These are phyloP conservation scores for Plectranthus barbatus DNA, from an alignment of 257 asterid species.

Conservation along the genomic window DNA sequence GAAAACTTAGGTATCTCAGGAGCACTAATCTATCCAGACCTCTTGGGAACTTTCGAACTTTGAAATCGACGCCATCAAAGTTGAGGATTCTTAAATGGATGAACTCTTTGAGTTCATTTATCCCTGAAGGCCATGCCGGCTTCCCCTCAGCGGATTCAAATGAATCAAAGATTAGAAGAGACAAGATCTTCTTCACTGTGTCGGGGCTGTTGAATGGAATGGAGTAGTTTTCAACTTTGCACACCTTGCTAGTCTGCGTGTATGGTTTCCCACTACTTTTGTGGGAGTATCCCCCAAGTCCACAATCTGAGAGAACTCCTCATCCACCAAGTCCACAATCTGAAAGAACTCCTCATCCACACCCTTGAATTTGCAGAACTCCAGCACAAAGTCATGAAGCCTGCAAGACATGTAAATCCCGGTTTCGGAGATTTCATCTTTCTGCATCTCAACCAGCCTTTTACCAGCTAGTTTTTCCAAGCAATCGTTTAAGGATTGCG, in stretches of 20 bases:
- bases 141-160: background rate
- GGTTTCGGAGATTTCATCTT: background rate
- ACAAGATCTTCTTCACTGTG: background rate
- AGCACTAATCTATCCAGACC: background rate
- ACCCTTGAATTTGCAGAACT: conserved; percentile 8
- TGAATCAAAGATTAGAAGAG: conserved; percentile 11
- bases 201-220: background rate
- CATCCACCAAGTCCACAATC: too few species aligned
- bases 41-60: background rate
- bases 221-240: background rate
- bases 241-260: conserved; percentile 1
- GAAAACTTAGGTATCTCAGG: conserved; percentile 26
- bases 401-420: background rate
- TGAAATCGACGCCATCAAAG: conserved; percentile 8
- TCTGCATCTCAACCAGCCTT: background rate
- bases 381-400: conserved; percentile 1
- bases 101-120: background rate
- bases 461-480: background rate
- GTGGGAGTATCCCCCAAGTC: too few species aligned
- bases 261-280: background rate
- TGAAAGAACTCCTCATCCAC: background rate
- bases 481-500: background rate
- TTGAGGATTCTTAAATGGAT: background rate
- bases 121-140: background rate
- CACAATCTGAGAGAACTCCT: too few species aligned